These are phyloP conservation scores for Rhodotorula sp. DNA, from an alignment of 1,284 basidiomycete genomes.

Conservation along the genomic window DNA sequence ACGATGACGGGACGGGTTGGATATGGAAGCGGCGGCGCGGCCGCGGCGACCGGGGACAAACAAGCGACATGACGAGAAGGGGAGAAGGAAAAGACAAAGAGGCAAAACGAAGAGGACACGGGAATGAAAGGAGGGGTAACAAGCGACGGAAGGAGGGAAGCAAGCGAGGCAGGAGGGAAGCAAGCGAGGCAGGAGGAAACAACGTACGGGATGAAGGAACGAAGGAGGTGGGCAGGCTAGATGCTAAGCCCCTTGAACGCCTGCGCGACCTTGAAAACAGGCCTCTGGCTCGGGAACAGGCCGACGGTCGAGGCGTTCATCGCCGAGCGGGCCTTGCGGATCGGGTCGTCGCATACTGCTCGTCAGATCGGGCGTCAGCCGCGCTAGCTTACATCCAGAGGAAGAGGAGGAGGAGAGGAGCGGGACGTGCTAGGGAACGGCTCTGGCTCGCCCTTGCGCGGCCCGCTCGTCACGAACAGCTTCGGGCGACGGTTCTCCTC, in stretches of 20 bases:
- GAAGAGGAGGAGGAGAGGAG: too few relatives aligned
- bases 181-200: not conserved
- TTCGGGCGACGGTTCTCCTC: conserved; percentile 75
- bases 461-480: conserved; percentile 76
- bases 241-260: conserved; percentile 13
- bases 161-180: not conserved
- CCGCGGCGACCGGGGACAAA: not conserved
- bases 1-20: not conserved
- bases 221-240: not conserved
- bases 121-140: not conserved
- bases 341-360: conserved; percentile 38
- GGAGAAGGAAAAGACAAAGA: not conserved
- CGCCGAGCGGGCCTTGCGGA: conserved; percentile 38
- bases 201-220: not conserved
- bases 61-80: not conserved
- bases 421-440: conserved; percentile 62
- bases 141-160: not conserved
- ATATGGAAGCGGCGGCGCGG: too few relatives aligned
- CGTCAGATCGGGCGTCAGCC: not conserved
- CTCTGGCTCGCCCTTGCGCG: conserved; percentile 69
- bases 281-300: conserved; percentile 33
- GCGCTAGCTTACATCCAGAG: not conserved
- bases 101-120: not conserved
- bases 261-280: conserved; percentile 34
- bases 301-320: conserved; percentile 33